Evolutionary conservation across 1,284 basidiomycete genomes (phyloP), one percentile per base, ranked within the genome.

Genomic region (Takashimella koratensis): DNA sequence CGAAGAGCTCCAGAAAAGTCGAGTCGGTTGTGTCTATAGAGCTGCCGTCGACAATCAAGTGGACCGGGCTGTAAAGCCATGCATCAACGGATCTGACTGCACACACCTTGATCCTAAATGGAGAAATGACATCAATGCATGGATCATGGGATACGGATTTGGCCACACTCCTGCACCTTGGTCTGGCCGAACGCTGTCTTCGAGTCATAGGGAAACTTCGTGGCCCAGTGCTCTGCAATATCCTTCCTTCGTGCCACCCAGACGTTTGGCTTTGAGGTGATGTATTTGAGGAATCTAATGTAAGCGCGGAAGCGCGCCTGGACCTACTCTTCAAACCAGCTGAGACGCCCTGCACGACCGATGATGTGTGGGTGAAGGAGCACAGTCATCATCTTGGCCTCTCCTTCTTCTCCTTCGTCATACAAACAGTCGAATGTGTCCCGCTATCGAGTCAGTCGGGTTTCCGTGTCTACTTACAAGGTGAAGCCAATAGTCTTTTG

Each of bases 301-400:
- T 39, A 30, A 12, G 25, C 20, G 11, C 27, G 13, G 39, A 12
- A 16, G 10, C 6, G 23, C 11, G 12, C 13, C 22, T 24, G 4
- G 5, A 53, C 53, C 54, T 30, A 60, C 56, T 57, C 47, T 45
- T 61, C 54, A 24, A 63, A 45, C 53, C 49, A 56, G 27, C 30
- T 39, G 10, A 47, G 30, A 24, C 61, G 51, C 26, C 42, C 45
- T 0, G 53, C 43, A n/a, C 57, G 51, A 46, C 60, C 56, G 44
- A 55, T 54, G 48, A 64, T 62, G 36, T 59, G 60, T n/a, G 60
- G 60, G 42, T 64, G 59, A 16, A 64, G 51, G 13, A 62, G 27
- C 6, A 63, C 57, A 2, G 55, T 57, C 60, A 64, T 60, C 61
- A 64, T 64, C 54, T 64, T 64, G 1, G 58, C 53, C 22, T 60